phyloP scores from a whole-genome alignment of 2,329 filamentous ascomycete species.

The Talaromyces sp. region DNA sequence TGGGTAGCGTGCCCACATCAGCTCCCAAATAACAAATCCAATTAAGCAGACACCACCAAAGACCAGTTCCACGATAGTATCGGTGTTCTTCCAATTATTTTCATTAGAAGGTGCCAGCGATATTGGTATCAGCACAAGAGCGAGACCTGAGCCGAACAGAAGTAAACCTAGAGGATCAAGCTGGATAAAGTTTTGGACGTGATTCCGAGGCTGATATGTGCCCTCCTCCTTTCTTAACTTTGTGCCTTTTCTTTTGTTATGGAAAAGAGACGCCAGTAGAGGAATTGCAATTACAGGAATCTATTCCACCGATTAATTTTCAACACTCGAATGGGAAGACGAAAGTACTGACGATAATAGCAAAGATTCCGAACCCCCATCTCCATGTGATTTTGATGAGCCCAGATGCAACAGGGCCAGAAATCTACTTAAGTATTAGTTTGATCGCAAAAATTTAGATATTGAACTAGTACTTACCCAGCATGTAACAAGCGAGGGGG shows the following conservation, averaged over 20 bases:
- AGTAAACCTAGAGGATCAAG: slow-evolving; percentile 3
- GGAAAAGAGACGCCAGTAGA: neutral
- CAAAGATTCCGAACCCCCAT: slow-evolving; percentile 7
- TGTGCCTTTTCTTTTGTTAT: slow-evolving; percentile 5
- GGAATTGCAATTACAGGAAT: slow-evolving; percentile 1
- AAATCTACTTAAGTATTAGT: slow-evolving; percentile 1
- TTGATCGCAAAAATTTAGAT: neutral
- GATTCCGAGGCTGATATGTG: slow-evolving; percentile 2
- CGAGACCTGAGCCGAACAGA: slow-evolving; percentile 1
- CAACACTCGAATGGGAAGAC: neutral
- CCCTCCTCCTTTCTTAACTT: slow-evolving; percentile 4
- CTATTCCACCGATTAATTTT: neutral
- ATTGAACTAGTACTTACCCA: neutral
- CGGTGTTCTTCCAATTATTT: neutral
- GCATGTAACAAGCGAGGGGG: slow-evolving; percentile 3
- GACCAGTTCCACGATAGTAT: slow-evolving; percentile 2
- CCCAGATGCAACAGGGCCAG: slow-evolving; percentile 1
- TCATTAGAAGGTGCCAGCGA: slow-evolving; percentile 1
- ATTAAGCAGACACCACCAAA: slow-evolving; percentile 1
- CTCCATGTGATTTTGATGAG: slow-evolving; percentile 5
- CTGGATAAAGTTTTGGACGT: slow-evolving; percentile 5
- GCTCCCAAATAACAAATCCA: slow-evolving; percentile 2
- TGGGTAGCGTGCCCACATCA: slow-evolving; percentile 3
- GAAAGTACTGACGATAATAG: slow-evolving; percentile 1
- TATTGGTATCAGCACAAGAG: slow-evolving; percentile 4